Base-by-base conservation (phyloP, 441 rosid genomes). In the Aleurites moluccanus region DNA sequence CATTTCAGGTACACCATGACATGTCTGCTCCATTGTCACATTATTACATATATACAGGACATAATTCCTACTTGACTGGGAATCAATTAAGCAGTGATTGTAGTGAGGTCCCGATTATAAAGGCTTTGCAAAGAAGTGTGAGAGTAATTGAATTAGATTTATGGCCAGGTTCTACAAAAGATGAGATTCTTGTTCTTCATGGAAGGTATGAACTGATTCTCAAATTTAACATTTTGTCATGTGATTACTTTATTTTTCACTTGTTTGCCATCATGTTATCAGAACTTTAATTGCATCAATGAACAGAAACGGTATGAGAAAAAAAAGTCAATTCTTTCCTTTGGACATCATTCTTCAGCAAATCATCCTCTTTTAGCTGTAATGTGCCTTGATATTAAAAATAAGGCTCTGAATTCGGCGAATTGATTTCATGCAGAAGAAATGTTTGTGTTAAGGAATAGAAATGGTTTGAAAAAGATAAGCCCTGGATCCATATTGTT, bases 41-140 rank as follows among this genome's bases (percentile, higher is more conserved):
- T 80, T 94, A 94, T 83, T 94, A 77, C 83, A 90, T 94, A 80
- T 90, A 53, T 72, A 94, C 97, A 50, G 97, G 98, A 38, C 97
- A 92, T 79, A 94, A 94, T 80, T 92, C 98, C 5, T 94, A 94
- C 83, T 85, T 92, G 55, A 94, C 97, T 8, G 97, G 97, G 76
- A 94, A 94, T 82, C 98, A 94, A 76, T 85, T 94, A 25, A 94
- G 88, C 68, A 94, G 98, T 80, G 96, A 94, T 69, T 94, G 97
- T 78, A 94, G 98, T 45, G 96, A 91, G 64, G 79, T 85, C 57
- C 99, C 99, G 6, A 91, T 91, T 50, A 80, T 91, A 76, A 78
- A 79, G 52, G 98, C 98, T 20, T 81, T 95, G 81, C 79, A 85
- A 69, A 88, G 82, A 81, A 98, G 99, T 59, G 98, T 92, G 6